Evolutionary conservation across 129 eudicot species (phyloP), one percentile per base, ranked within the genome.

Genomic region (Saussurea involucrata): DNA sequence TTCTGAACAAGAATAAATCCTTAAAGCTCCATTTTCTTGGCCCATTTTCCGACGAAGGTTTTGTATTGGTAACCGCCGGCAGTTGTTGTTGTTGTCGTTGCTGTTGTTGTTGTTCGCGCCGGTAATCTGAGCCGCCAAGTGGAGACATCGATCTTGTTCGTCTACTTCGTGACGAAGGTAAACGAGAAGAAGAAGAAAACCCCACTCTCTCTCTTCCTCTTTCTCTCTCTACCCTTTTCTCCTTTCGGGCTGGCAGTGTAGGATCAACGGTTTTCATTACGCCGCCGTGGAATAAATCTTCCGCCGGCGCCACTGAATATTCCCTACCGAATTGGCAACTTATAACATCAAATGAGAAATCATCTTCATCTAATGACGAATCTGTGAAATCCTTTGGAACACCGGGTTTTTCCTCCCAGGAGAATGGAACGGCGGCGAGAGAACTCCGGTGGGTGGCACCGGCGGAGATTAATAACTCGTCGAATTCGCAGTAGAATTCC

Each of bases 101-200:
- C 36, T 44, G 83, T 63, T 34, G 40, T 34, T 34, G 49, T 46
- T 44, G 83, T 63, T 79, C 90, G 82, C 91, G 83, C 4, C 84
- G 86, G 46, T 74, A 74, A 37, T 86, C 82, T 0, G 91, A 84
- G 42, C 72, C 81, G 29, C 98, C 78, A 8, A 80, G 53, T 1
- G 98, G 98, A 68, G 98, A 90, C 65, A 90, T 78, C 8, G 98
- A 93, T 63, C 97, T 74, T 8, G 98, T 82, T 49, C 82, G 84
- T 71, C 95, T 78, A 24, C 88, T 79, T 66, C 87, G 80, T 0
- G 93, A 85, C 0, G 91, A 74, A 28, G 86, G 68, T 20, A 86
- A 63, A 3, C 77, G 78, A 64, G 83, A 72, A 18, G 68, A 49
- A 13, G 67, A 15, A 22, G 85, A 20, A 42, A 84, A 69, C 21